Conservation (phyloP, 73 alveolate species). For the Breviolum minutum region DNA sequence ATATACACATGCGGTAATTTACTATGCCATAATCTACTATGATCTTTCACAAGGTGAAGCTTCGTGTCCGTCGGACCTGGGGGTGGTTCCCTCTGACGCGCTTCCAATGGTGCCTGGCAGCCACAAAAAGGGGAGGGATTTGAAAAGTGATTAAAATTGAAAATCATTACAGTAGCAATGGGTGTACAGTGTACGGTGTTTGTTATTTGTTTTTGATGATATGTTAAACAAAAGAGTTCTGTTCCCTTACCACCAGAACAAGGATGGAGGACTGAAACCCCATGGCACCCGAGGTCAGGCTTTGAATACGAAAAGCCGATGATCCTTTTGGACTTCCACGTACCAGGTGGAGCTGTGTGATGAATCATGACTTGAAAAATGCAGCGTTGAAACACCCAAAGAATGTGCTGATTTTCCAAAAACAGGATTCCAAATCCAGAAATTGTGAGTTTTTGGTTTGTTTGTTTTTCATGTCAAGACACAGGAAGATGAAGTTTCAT, state of each 20-base stretch:
- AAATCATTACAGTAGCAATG: no score
- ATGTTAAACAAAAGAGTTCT: background rate
- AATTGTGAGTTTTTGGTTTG: background rate
- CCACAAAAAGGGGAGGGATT: background rate
- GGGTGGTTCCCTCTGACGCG: slow-evolving; percentile 58
- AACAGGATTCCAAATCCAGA: no score
- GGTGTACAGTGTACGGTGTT: no score
- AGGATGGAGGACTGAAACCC: background rate
- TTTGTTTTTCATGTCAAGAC: background rate
- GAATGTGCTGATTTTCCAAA: no score
- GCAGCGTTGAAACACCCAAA: background rate
- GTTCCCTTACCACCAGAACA: background rate
- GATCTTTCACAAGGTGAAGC: slow-evolving; percentile 29
- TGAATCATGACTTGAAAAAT: background rate
- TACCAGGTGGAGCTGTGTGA: slow-evolving; percentile 11
- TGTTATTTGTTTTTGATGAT: no score
- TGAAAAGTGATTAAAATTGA: background rate
- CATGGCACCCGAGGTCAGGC: slow-evolving; percentile 71
- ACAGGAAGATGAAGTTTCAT: background rate
- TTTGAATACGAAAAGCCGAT: slow-evolving; percentile 34
- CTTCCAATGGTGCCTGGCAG: background rate
- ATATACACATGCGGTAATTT: no score
- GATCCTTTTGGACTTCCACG: slow-evolving; percentile 45
- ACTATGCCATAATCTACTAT: no score
- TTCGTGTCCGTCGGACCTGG: slow-evolving; percentile 42